Conservation (phyloP, 148 eudicot species). For the Fagopyrum esculentum region DNA sequence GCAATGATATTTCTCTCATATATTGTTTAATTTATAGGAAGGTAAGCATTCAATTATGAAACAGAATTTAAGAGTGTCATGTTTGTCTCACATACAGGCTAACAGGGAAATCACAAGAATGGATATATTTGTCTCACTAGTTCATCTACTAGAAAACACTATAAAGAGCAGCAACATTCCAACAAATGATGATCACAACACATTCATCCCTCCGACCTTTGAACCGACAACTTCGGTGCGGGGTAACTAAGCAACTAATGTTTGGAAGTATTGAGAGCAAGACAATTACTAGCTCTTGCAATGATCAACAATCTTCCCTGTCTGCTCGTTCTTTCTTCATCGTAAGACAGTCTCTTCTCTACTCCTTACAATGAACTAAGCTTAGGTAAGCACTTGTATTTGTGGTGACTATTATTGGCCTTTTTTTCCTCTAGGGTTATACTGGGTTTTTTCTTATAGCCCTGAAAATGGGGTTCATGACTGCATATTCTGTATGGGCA, state of each 20-base stretch:
- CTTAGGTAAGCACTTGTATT: neutral
- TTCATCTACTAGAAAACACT: conserved; percentile 17
- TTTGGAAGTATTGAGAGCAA: conserved; percentile 70
- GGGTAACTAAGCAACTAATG: conserved; percentile 23
- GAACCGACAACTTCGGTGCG: conserved; percentile 37
- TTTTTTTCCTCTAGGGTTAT: neutral
- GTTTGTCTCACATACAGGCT: neutral
- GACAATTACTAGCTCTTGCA: conserved; percentile 30
- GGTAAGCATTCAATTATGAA: no score
- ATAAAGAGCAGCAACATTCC: conserved; percentile 31
- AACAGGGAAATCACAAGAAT: conserved; percentile 11
- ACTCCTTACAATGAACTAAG: neutral
- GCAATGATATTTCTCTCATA: no score
- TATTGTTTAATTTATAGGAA: no score
- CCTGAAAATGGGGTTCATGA: neutral
- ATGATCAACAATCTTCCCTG: conserved; percentile 50
- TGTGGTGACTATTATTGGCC: neutral
- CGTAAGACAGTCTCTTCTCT: no score
- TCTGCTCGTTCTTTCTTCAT: neutral
- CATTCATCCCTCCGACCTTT: conserved; percentile 32
- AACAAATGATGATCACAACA: conserved; percentile 26
- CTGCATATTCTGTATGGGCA: neutral
- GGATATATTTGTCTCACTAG: conserved; percentile 11
- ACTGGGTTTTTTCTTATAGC: neutral
- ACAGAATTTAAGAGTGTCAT: no score